A percentile compares a stretch with the other conserved stretches of the same genome.
phyloP scores from a whole-genome alignment of 352 stramenopile genomes.

The Pythium aquatile region DNA sequence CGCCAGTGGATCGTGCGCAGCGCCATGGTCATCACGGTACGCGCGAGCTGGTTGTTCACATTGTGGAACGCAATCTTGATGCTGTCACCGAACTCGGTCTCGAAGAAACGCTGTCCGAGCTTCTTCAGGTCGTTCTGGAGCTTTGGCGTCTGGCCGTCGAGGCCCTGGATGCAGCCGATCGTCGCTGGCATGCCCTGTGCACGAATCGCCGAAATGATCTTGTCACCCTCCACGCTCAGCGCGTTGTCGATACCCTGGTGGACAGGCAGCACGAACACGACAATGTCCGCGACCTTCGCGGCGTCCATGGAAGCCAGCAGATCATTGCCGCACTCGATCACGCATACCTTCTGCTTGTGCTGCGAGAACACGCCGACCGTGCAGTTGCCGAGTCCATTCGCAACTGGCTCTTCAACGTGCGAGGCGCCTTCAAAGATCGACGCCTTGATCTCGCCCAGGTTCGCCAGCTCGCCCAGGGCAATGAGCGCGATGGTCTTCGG shows the following conservation, averaged over 20 bases:
- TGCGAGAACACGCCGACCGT: slow-evolving; percentile 68
- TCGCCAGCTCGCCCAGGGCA: slow-evolving; percentile 63
- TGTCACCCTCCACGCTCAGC: slow-evolving; percentile 84
- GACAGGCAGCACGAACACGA: slow-evolving; percentile 77
- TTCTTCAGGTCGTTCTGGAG: slow-evolving; percentile 77
- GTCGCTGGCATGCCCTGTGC: slow-evolving; percentile 90
- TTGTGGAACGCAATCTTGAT: slow-evolving; percentile 80
- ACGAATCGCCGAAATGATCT: slow-evolving; percentile 91
- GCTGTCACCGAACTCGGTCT: slow-evolving; percentile 85
- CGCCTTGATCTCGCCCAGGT: slow-evolving; percentile 61
- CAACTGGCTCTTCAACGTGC: slow-evolving; percentile 52
- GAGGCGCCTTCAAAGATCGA: slow-evolving; percentile 62
- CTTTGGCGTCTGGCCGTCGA: slow-evolving; percentile 74
- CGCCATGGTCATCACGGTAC: slow-evolving; percentile 77
- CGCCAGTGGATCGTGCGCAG: slow-evolving; percentile 88
- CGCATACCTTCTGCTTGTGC: slow-evolving; percentile 89
- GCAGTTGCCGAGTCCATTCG: slow-evolving; percentile 58
- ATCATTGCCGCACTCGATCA: slow-evolving; percentile 82
- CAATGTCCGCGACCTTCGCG: slow-evolving; percentile 83
- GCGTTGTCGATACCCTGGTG: slow-evolving; percentile 79
- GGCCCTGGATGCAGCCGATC: slow-evolving; percentile 82
- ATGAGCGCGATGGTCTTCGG: slow-evolving; percentile 88
- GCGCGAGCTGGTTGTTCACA: slow-evolving; percentile 76
- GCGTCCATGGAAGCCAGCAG: slow-evolving; percentile 81
- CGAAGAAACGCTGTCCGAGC: slow-evolving; percentile 87